These are phyloP conservation scores for Penicillium concentricum DNA, from an alignment of 2,329 filamentous ascomycete genomes.

Conservation along the genomic window DNA sequence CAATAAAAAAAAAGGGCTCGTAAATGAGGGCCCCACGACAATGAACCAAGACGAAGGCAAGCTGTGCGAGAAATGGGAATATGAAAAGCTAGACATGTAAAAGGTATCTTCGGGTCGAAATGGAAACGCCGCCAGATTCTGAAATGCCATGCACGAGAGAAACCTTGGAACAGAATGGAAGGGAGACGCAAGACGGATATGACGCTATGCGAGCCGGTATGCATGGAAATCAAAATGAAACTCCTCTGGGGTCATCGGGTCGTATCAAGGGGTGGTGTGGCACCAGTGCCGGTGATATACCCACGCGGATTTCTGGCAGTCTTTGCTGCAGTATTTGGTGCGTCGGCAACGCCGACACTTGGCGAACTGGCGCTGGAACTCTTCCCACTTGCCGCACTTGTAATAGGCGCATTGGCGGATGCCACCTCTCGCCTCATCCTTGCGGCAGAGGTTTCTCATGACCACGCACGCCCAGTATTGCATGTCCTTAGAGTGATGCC, in stretches of 20 bases:
- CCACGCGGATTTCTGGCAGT: conserved; percentile 99
- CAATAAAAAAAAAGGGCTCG: conserved; percentile 5
- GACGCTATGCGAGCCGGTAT: conserved; percentile 40
- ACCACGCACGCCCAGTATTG: conserved; percentile 99
- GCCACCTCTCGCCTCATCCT: conserved; percentile 90
- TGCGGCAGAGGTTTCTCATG: conserved; percentile 97
- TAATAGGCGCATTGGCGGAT: conserved; percentile 98
- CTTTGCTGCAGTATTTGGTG: conserved; percentile 99
- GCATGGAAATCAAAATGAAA: conserved; percentile 33
- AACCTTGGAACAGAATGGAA: conserved; percentile 28
- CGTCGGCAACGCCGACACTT: conserved; percentile 94
- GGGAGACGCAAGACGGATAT: conserved; percentile 27
- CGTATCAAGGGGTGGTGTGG: conserved; percentile 45
- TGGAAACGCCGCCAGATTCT: conserved; percentile 38
- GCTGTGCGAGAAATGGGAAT: conserved; percentile 11
- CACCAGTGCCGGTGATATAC: conserved; percentile 98
- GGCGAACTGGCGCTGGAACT: conserved; percentile 93
- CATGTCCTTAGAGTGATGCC: conserved; percentile 95
- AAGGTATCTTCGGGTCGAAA: conserved; percentile 39
- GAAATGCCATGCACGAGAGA: conserved; percentile 38
- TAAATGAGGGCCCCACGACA: conserved; percentile 5
- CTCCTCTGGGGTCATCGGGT: conserved; percentile 27
- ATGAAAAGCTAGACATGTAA: conserved; percentile 29
- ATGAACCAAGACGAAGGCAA: conserved; percentile 6
- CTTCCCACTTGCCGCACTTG: conserved; percentile 97